Evolutionary conservation across 2,329 filamentous ascomycete species (phyloP).

Genomic region (Exophiala dermatitidis): DNA sequence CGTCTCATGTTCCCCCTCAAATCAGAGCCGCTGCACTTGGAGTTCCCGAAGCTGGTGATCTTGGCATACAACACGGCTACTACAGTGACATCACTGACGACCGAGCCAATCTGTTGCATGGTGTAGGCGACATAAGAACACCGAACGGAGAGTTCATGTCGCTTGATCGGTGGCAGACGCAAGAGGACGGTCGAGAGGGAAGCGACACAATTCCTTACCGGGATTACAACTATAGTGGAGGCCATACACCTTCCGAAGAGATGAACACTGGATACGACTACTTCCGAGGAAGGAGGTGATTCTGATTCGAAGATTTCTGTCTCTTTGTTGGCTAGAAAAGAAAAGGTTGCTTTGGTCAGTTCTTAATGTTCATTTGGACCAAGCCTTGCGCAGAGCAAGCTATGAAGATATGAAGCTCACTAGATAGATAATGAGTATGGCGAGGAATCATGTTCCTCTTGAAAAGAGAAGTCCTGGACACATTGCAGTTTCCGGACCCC

Average conservation of each 20-base stretch:
- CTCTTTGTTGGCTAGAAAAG: no score
- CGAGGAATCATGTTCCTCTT: no score
- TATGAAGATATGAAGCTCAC: no score
- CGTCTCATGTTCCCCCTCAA: constrained; percentile 14
- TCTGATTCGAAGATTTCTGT: background rate
- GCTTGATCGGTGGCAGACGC: constrained; percentile 19
- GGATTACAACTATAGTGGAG: background rate
- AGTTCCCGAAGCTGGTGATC: constrained; percentile 6
- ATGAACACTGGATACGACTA: constrained; percentile 15
- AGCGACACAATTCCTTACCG: constrained; percentile 1
- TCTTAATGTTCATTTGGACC: no score
- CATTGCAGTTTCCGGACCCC: no score
- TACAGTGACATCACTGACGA: constrained; percentile 24
- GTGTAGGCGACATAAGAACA: constrained; percentile 17
- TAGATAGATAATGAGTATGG: no score
- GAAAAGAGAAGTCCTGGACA: no score
- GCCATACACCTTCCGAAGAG: constrained; percentile 11
- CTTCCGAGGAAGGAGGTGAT: constrained; percentile 14
- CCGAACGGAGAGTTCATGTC: constrained; percentile 26
- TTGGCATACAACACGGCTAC: constrained; percentile 9
- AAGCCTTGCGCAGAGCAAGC: no score
- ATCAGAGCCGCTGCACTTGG: constrained; percentile 4
- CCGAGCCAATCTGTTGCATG: constrained; percentile 18
- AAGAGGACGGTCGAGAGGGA: constrained; percentile 1
- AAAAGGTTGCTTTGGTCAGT: no score